phyloP scores from a whole-genome alignment of 257 asterid species.

The Petunia axillaris region DNA sequence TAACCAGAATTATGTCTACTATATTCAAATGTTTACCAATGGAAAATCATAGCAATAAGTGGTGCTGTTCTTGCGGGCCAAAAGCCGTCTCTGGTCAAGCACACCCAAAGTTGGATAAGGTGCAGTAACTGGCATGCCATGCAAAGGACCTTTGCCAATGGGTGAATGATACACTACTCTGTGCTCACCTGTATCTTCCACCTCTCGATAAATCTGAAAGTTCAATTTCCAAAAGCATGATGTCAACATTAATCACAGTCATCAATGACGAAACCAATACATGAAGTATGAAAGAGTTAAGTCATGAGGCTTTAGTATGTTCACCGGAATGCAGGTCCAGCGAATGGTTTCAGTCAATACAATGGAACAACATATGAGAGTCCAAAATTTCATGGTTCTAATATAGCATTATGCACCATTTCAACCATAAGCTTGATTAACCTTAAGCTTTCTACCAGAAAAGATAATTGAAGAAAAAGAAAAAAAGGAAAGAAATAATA shows the following conservation, averaged over 20 bases:
- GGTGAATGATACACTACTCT: constrained; percentile 66
- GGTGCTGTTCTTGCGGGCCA: constrained; percentile 90
- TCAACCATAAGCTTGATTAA: neutral
- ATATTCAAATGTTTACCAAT: constrained; percentile 57
- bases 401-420: neutral
- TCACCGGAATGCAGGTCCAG: neutral
- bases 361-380: neutral
- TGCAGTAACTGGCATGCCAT: constrained; percentile 74
- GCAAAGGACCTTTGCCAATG: constrained; percentile 69
- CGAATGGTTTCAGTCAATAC: neutral
- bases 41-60: constrained; percentile 99
- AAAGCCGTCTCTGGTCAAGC: constrained; percentile 87
- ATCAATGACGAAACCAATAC: constrained; percentile 12
- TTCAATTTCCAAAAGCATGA: constrained; percentile 29
- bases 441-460: constrained; percentile 2
- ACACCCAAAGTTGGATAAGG: constrained; percentile 74
- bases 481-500: neutral
- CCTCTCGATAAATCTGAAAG: constrained; percentile 85
- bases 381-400: constrained; percentile 10
- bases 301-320: neutral
- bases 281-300: constrained; percentile 14
- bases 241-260: constrained; percentile 18
- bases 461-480: constrained; percentile 12
- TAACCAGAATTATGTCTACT: neutral
- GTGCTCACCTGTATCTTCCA: constrained; percentile 61